Percentiles rank a stretch among this genome's conserved stretches.
Evolutionary conservation across 495 filamentous ascomycete genomes (phyloP).

Genomic region (Neurospora sp.): DNA sequence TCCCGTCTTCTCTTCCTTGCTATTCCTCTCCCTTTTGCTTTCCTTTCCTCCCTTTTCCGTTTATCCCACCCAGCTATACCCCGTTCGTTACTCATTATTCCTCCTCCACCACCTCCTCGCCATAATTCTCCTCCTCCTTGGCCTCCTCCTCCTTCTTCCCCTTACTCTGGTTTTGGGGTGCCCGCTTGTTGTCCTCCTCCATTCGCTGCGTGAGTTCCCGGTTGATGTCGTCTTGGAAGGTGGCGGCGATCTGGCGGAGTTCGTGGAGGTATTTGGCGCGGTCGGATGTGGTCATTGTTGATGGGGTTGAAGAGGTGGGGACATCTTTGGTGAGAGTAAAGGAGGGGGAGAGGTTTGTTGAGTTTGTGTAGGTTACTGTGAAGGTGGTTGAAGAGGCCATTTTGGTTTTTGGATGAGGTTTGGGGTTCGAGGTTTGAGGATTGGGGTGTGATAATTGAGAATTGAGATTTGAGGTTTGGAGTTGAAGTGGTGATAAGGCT

Average conservation of each 20-base stretch:
- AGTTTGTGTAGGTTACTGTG: constrained; percentile 49
- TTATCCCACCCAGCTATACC: background rate
- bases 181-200: constrained; percentile 67
- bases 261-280: constrained; percentile 52
- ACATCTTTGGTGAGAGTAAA: constrained; percentile 32
- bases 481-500: background rate
- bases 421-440: too few species aligned
- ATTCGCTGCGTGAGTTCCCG: constrained; percentile 73
- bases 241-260: constrained; percentile 49
- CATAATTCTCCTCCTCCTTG: constrained; percentile 79
- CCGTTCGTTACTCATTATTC: constrained; percentile 13
- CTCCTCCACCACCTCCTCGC: constrained; percentile 60
- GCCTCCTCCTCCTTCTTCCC: constrained; percentile 59
- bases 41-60: background rate
- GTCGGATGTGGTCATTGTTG: constrained; percentile 21
- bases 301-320: constrained; percentile 12
- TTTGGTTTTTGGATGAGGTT: background rate
- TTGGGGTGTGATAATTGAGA: too few species aligned
- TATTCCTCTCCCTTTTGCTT: too few species aligned
- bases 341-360: constrained; percentile 35
- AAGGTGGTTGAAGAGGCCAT: constrained; percentile 12
- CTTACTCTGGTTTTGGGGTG: constrained; percentile 2
- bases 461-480: background rate
- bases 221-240: constrained; percentile 69
- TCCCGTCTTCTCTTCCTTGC: too few species aligned